Percentiles rank a stretch among this genome's conserved stretches.
Evolutionary conservation across 306 rosid genomes (phyloP).

Genomic region (Quercus aquifolioides): DNA sequence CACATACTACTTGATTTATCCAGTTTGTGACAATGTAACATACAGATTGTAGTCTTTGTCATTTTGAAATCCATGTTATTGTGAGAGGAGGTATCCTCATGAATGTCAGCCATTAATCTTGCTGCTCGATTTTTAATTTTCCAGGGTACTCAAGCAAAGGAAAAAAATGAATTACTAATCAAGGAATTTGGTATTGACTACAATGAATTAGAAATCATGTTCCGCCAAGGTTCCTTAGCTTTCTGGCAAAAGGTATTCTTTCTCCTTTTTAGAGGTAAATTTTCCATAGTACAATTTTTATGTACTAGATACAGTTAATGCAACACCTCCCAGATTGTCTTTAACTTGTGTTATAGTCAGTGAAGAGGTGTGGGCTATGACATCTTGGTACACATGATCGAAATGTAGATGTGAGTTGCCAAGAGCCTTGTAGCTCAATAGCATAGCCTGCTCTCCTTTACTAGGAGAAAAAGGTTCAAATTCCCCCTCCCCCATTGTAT

Average conservation of each 20-base stretch:
- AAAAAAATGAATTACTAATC: constrained; percentile 46
- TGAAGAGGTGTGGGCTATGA: not conserved
- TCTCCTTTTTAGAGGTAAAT: not conserved
- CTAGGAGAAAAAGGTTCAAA: too few species aligned
- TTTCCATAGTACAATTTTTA: not conserved
- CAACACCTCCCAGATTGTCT: not conserved
- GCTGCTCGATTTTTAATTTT: not conserved
- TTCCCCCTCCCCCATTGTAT: too few species aligned
- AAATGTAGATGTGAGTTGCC: not conserved
- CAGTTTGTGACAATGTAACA: not conserved
- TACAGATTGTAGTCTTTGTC: not conserved
- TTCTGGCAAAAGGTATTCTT: constrained; percentile 48
- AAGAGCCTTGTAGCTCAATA: not conserved
- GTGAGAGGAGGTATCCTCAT: not conserved
- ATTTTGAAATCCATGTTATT: not conserved
- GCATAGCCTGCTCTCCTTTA: too few species aligned
- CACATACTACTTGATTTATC: not conserved
- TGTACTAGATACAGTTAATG: not conserved
- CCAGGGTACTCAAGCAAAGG: constrained; percentile 67
- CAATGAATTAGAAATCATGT: constrained; percentile 55
- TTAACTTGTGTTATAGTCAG: not conserved
- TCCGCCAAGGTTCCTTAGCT: constrained; percentile 66
- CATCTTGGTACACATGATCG: not conserved
- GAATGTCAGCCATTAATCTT: not conserved
- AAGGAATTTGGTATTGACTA: constrained; percentile 64